These are phyloP conservation scores for Globisporangium uncinulatum DNA, from an alignment of 352 stramenopile genomes.

Conservation along the genomic window DNA sequence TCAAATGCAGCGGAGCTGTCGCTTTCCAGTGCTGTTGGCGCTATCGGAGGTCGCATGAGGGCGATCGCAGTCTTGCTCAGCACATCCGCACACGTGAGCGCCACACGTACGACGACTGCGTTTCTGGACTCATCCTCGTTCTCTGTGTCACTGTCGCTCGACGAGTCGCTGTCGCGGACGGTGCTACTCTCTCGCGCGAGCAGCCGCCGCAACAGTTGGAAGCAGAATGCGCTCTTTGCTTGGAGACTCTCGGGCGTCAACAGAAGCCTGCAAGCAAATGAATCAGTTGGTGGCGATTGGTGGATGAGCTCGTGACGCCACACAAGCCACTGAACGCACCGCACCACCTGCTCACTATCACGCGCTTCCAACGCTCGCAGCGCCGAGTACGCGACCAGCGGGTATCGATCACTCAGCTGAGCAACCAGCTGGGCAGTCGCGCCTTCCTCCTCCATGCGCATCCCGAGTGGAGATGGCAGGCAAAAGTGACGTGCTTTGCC, in stretches of 20 bases:
- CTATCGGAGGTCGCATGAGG: neutral
- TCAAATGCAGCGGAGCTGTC: conserved; percentile 2
- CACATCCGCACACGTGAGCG: neutral
- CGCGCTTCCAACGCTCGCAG: conserved; percentile 26
- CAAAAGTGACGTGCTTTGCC: too few relatives aligned
- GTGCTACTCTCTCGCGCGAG: conserved; percentile 3
- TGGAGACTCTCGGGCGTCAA: neutral
- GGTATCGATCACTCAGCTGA: conserved; percentile 25
- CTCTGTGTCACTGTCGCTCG: neutral
- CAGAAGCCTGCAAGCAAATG: conserved; percentile 3
- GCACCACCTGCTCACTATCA: neutral
- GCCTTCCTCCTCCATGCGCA: too few relatives aligned
- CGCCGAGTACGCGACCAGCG: conserved; percentile 35
- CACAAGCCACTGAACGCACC: conserved; percentile 2
- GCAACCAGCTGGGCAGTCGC: conserved; percentile 9
- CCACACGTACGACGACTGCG: conserved; percentile 1
- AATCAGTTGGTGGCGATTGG: neutral
- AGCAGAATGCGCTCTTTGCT: conserved; percentile 28
- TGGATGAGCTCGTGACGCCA: neutral
- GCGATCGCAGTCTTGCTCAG: neutral
- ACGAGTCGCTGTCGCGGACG: conserved; percentile 2
- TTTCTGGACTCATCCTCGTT: neutral
- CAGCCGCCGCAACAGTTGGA: conserved; percentile 48
- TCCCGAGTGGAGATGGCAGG: too few relatives aligned
- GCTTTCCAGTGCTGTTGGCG: too few relatives aligned